phyloP scores from a whole-genome alignment of 2,329 filamentous ascomycete genomes.

The Penicillium sp. region DNA sequence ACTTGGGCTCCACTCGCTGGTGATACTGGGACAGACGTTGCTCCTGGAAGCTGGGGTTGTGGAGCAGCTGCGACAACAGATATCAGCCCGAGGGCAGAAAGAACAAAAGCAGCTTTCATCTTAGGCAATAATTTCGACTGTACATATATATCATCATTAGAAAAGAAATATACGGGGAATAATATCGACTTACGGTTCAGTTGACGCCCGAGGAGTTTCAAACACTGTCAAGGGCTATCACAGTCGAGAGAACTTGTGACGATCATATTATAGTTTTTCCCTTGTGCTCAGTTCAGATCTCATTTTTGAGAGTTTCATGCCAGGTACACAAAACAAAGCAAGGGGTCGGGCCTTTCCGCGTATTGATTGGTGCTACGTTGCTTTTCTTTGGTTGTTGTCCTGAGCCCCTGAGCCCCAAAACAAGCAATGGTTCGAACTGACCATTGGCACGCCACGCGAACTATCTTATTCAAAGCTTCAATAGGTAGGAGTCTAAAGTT shows the following conservation, averaged over 20 bases:
- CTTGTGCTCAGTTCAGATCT: not conserved
- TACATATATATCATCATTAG: not conserved
- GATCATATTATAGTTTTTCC: not conserved
- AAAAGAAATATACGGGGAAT: not conserved
- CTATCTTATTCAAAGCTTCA: too few species aligned
- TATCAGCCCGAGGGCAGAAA: not conserved
- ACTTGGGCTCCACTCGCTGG: constrained; percentile 9
- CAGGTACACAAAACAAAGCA: constrained; percentile 1
- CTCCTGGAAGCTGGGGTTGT: constrained; percentile 1
- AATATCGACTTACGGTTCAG: not conserved
- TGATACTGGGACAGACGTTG: constrained; percentile 1
- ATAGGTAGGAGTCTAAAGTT: too few species aligned
- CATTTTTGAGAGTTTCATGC: not conserved
- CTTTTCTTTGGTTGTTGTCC: not conserved
- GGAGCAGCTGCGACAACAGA: not conserved
- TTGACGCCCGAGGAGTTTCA: not conserved
- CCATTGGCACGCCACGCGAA: not conserved
- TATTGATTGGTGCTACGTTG: not conserved
- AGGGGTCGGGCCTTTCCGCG: not conserved
- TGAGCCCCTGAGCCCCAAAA: not conserved
- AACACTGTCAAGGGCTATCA: not conserved
- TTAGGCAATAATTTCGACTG: not conserved
- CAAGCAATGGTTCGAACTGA: not conserved
- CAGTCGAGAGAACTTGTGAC: not conserved
- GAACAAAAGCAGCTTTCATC: not conserved